Percentiles rank a stretch among this genome's conserved stretches.
phyloP scores from a whole-genome alignment of 345 rosid genomes.

The Eucalyptus coolabah region DNA sequence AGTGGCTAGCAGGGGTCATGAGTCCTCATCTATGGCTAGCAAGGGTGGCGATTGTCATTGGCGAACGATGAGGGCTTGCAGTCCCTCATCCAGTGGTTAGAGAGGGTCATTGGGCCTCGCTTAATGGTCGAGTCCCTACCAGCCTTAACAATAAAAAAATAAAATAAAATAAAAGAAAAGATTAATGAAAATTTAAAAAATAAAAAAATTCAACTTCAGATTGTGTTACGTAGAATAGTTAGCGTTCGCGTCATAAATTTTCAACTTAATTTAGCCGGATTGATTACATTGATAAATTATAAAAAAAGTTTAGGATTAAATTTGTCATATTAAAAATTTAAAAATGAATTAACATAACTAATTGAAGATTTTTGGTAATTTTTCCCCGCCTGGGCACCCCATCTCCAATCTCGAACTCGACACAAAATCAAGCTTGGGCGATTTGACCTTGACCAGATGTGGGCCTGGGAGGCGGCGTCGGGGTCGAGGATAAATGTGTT shows the following conservation, averaged over 20 bases:
- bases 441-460: fast-evolving
- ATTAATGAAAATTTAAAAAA: too few relatives aligned
- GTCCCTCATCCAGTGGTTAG: background rate
- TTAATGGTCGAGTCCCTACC: fast-evolving
- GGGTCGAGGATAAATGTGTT: too few relatives aligned
- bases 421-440: too few relatives aligned
- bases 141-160: too few relatives aligned
- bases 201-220: too few relatives aligned
- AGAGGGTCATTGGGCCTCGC: fast-evolving
- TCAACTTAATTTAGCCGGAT: too few relatives aligned
- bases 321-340: too few relatives aligned
- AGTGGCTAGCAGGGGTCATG: background rate
- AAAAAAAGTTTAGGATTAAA: too few relatives aligned
- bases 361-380: too few relatives aligned
- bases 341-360: background rate
- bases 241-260: fast-evolving
- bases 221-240: fast-evolving
- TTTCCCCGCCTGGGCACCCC: too few relatives aligned
- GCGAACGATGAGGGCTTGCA: fast-evolving
- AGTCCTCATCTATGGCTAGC: background rate
- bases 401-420: too few relatives aligned
- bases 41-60: fast-evolving
- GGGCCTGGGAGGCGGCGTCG: background rate
- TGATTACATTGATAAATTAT: too few relatives aligned
- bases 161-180: fast-evolving